Evolutionary conservation across 2,329 filamentous ascomycete genomes (phyloP), one percentile per base, ranked within the genome.

Genomic region (Harringtonia aguacate): DNA sequence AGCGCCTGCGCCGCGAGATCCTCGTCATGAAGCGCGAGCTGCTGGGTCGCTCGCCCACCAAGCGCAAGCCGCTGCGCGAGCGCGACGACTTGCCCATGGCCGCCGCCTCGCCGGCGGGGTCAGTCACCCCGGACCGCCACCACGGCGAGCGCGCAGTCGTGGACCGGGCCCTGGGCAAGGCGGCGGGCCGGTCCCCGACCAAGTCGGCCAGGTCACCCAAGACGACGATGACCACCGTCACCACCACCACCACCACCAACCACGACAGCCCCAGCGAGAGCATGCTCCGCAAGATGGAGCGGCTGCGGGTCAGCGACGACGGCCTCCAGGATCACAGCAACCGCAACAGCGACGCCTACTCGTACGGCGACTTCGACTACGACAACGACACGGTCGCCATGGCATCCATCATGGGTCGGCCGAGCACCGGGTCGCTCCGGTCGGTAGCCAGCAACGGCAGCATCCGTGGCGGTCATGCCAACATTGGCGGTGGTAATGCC

Each of bases 21-120:
- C 69, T 69, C 2, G 66, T 78, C 3, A 59, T 89, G 21, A 79
- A 79, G 56, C 73, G 83, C 30, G 82, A 88, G 60, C 56, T 86
- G 7, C 66, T 67, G 0, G 69, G 67, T 14, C 72, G 77, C 43
- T 86, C 79, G 44, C 82, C 82, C 0, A 76, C 68, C 4, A 82
- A 77, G 61, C 65, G 75, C 30, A 61, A 64, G 43, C 75, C 75
- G 1, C 65, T 79, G 1, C 65, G 65, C 41, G 75, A 79, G 56
- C 62, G 75, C 5, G 71, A 73, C 20, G 73, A 75, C 49, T 62
- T 67, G 34, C 43, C 51, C 2, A 43, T 40, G 8, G 17, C 43
- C 17, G 8, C 33, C 8, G 21, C 28, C 34, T 55, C 36, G 39
- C 48, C 29, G 49, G 50, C 44, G n/a, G 41, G 6, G 21, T 27